Base-by-base conservation (phyloP, 441 rosid genomes). In the Jatropha podagrica region DNA sequence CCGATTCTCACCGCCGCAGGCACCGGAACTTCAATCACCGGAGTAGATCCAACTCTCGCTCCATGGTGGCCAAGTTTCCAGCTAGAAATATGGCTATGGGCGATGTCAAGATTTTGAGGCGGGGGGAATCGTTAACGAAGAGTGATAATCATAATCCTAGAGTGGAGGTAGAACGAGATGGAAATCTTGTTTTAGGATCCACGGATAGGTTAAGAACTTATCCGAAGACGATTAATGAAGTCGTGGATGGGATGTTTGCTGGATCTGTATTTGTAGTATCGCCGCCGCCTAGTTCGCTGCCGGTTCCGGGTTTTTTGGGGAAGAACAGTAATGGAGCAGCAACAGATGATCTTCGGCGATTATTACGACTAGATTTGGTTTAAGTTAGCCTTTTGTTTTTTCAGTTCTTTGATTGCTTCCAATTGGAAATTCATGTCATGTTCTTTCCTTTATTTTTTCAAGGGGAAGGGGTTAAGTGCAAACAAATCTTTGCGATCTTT, bases 21-120 rank as follows among this genome's bases (percentile, higher is more conserved):
- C 67, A 17, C 44, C 32, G 44, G 54, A 27, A 51, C 55, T 48
- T 46, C 10, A 67, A 26, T 26, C 10, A 27, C 23, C 52, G 56
- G 23, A 3, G 14, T 12, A 68, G 54, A 11, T 14, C 62, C 7
- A 54, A 32, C 12, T 55, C 65, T 14, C 69, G 79, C n/a, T 55
- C 86, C 26, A 71, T 81, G 73, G 83, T 76, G 59, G 77, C 71
- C 18, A 82, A 73, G 74, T 56, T 79, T 73, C 85, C 89, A 2
- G 48, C 85, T 5, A 76, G 41, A 54, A 82, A 81, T 69, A 86
- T 86, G 38, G 86, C 86, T 18, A 83, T 84, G 84, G 96, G 86
- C 41, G 82, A 88, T 77, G 90, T 91, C 59, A 88, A 82, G 90
- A 89, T 91, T 81, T 73, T 89, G 74, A 89, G 85, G 73, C 96